Base-by-base conservation (phyloP, 2,329 filamentous ascomycete genomes). In the Cadophora sp. region DNA sequence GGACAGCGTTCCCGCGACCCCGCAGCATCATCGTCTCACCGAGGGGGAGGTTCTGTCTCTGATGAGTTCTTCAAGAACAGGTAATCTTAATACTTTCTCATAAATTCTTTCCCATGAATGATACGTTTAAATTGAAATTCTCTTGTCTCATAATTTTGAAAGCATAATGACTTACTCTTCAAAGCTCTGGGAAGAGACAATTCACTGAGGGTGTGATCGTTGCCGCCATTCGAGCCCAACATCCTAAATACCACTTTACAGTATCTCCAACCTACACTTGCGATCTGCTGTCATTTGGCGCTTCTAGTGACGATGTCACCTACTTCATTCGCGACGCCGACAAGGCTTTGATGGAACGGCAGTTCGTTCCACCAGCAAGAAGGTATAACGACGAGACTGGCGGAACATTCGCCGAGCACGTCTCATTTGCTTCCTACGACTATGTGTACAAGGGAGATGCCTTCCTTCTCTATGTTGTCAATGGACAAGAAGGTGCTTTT, bases 161-260 rank as follows among this genome's bases (percentile, higher is more conserved):
- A 43, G n/a, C 14, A 37, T 14, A 26, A 59, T 40, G 2, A 59
- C 56, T 59, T 59, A 59, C 31, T 26, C 31, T 19, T 59, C 22
- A 43, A 26, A 59, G 56, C 56, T 59, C 56, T 11, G 74, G 71
- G 31, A 58, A 72, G 40, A 64, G 74, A 50, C 50, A 59, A 31
- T 73, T 65, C 53, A 76, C 73, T 5, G 71, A 74, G 64, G 72
- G 66, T 3, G 40, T 71, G 1, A 72, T 77, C 7, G 68, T 68
- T 34, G 62, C 65, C 29, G 65, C 73, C 8, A 66, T 76, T 22
- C 70, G 69, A 4, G 34, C 51, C 1, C 67, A 72, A 34, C 68
- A 75, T 64, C 74, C 73, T 12, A 69, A 71, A 11, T 65, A 76
- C 50, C 74, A 74, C 51, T 65, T 77, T 6, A 73, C 73, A 2